Percentiles rank a stretch among this genome's conserved stretches.
Evolutionary conservation across 192 early-diverging fungal genomes (phyloP).

Genomic region (Allomyces arbusculus): DNA sequence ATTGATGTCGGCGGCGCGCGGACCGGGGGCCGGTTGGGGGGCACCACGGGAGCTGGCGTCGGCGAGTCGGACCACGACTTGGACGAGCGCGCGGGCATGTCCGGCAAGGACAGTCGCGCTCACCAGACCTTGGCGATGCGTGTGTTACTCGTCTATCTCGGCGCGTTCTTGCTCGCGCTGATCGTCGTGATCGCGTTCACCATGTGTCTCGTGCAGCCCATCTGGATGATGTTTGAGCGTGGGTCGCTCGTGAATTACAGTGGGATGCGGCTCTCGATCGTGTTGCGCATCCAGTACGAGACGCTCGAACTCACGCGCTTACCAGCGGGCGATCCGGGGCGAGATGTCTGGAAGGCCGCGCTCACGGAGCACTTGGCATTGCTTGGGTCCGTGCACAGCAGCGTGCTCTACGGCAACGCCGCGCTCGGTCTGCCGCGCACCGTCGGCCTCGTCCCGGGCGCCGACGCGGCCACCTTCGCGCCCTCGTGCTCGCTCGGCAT

Average conservation of each 20-base stretch:
- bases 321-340: background rate
- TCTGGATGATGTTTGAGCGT: background rate
- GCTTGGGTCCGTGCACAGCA: background rate
- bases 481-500: background rate
- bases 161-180: background rate
- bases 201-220: background rate
- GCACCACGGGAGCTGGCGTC: background rate
- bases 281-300: background rate
- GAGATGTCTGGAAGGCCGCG: background rate
- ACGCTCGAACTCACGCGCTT: background rate
- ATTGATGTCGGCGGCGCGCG: too few species aligned
- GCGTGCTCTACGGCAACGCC: background rate
- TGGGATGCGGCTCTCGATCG: background rate
- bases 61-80: background rate
- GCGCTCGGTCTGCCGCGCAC: background rate
- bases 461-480: background rate
- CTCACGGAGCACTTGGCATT: background rate
- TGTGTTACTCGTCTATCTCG: background rate
- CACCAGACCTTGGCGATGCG: background rate
- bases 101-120: background rate
- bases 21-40: background rate
- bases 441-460: background rate
- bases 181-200: background rate
- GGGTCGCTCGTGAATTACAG: background rate
- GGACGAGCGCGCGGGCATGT: background rate